Base-by-base conservation (phyloP, 805 yeast species). In the Yueomyces sinensis region DNA sequence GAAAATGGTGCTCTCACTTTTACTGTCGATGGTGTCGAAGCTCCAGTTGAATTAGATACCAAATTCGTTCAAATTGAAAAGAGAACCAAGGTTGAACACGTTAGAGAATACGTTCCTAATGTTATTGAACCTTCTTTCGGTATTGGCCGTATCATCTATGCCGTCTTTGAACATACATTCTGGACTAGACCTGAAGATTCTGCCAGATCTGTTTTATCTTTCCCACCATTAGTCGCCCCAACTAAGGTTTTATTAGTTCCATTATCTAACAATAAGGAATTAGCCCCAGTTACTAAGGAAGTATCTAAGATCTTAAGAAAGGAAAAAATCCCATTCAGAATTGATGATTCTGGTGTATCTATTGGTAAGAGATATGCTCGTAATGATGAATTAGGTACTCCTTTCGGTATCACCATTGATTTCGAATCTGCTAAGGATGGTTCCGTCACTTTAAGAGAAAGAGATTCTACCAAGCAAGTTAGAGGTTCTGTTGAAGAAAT, bases 121-220 rank as follows among this genome's bases (percentile, higher is more conserved):
- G 99, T 91, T 41, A 91, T 91, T 52, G 99, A 91, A 66, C 99
- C 99, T 42, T 91, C 99, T 5, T 91, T 91, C 54, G 99, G 99
- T 73, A 80, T 91, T 56, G 98, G 98, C 40, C 87, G 99, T 67
- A 84, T 93, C 59, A 67, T 91, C 45, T 91, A 91, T 66, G 73
- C 94, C 28, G 62, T 89, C 46, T 82, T 87, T 52, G 99, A 91
- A 67, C 99, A 91, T 63, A 70, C 74, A 34, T 91, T 79, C 81
- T 91, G 95, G 95, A 63, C 80, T 36, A 79, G 99, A 64, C 84
- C 94, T 15, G 95, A 82, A 56, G 84, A 82, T 46, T 72, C 77
- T 42, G 78, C 82, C 38, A 87, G 95, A 63, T 77, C 89, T 52
- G 94, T 83, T 11, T 67, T 91, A 44, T 83, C 96, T 13, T 81